Percentiles rank a stretch among this genome's conserved stretches.
Conservation (phyloP, 2,329 filamentous ascomycete species). For the Epichloe aotearoae region DNA sequence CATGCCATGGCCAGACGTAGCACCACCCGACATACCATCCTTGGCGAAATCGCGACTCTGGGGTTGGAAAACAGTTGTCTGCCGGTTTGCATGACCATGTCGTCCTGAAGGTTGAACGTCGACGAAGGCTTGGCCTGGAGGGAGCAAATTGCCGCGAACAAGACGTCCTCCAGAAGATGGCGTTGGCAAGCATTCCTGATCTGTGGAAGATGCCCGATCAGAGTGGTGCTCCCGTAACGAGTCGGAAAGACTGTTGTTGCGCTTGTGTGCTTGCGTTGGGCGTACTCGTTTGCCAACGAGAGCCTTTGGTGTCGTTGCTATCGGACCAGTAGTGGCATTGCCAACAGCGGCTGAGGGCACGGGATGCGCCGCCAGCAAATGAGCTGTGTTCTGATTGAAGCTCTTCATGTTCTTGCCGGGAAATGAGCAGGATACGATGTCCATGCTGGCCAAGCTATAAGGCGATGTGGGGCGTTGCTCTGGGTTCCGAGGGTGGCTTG, state of each 20-base stretch:
- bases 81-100: constrained; percentile 29
- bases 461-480: constrained; percentile 29
- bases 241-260: constrained; percentile 79
- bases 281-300: constrained; percentile 46
- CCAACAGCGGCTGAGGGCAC: constrained; percentile 37
- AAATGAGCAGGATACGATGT: constrained; percentile 51
- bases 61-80: constrained; percentile 40
- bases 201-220: constrained; percentile 38
- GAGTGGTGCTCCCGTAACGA: constrained; percentile 58
- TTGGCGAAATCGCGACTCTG: constrained; percentile 27
- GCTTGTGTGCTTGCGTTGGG: constrained; percentile 53
- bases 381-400: constrained; percentile 24
- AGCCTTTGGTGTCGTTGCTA: constrained; percentile 45
- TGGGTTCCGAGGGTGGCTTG: constrained; percentile 10
- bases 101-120: constrained; percentile 46
- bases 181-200: constrained; percentile 45
- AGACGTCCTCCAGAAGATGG: constrained; percentile 67
- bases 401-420: constrained; percentile 36
- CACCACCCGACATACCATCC: constrained; percentile 36
- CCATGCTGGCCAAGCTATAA: constrained; percentile 44
- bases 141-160: constrained; percentile 73
- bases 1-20: constrained; percentile 61
- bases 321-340: constrained; percentile 30
- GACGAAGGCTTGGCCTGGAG: constrained; percentile 71
- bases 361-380: constrained; percentile 41